Evolutionary conservation across 2,329 filamentous ascomycete genomes (phyloP).

Genomic region (Aspergillus ochraceus): DNA sequence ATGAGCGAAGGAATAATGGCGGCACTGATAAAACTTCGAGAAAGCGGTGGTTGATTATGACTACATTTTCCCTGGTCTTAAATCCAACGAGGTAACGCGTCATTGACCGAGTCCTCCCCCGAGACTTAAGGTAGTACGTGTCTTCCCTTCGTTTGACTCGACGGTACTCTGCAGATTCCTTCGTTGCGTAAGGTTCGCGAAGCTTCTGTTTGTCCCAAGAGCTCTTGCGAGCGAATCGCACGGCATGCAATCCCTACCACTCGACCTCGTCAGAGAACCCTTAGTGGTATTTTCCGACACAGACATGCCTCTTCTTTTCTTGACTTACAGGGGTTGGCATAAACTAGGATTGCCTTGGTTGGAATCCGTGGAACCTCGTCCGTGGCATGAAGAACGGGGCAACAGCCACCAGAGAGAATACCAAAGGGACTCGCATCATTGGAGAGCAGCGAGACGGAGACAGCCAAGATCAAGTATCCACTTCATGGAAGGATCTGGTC

Average conservation of each 20-base stretch:
- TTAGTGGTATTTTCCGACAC: too few relatives aligned
- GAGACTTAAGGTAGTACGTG: neutral
- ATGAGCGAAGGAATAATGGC: conserved; percentile 60
- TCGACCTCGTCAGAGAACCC: too few relatives aligned
- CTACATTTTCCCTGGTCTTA: neutral
- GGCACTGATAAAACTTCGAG: conserved; percentile 57
- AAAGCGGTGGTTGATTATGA: conserved; percentile 28
- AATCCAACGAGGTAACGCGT: neutral
- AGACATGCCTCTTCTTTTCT: neutral
- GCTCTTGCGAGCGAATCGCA: too few relatives aligned
- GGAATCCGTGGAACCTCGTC: neutral
- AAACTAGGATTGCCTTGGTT: neutral
- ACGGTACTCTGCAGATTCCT: neutral
- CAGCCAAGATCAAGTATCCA: neutral
- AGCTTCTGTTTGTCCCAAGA: too few relatives aligned
- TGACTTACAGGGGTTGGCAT: neutral
- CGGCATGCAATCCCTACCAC: too few relatives aligned
- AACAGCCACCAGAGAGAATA: neutral
- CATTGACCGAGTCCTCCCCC: neutral
- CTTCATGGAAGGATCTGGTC: neutral
- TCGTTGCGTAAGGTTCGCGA: too few relatives aligned
- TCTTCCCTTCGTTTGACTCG: neutral
- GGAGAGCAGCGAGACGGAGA: neutral
- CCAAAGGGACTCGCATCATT: neutral
- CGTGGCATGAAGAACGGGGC: neutral